These are phyloP conservation scores for Pichia sp. DNA, from an alignment of 1,139 yeast species.

Conservation along the genomic window DNA sequence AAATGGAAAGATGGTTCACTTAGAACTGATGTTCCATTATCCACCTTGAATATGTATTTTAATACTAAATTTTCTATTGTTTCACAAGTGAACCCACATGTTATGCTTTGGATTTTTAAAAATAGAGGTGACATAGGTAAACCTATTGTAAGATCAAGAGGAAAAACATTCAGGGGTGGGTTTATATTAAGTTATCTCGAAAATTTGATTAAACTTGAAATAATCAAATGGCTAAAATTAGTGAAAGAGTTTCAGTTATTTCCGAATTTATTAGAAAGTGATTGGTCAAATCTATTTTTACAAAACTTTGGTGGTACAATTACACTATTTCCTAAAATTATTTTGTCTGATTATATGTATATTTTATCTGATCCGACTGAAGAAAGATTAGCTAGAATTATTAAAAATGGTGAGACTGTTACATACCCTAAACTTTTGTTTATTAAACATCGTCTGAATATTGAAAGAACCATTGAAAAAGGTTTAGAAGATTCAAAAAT, in stretches of 20 bases:
- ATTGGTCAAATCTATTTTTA: conserved; percentile 73
- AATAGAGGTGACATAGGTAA: conserved; percentile 79
- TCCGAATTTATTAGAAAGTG: conserved; percentile 67
- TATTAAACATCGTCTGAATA: conserved; percentile 53
- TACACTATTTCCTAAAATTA: conserved; percentile 69
- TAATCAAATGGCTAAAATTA: conserved; percentile 67
- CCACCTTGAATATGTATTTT: conserved; percentile 65
- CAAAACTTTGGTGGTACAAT: conserved; percentile 72
- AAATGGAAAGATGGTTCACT: conserved; percentile 73
- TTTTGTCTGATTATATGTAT: conserved; percentile 52
- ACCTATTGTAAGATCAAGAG: conserved; percentile 62
- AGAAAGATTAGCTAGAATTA: conserved; percentile 48
- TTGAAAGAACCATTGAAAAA: conserved; percentile 57
- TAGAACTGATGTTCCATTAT: conserved; percentile 66
- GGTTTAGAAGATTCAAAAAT: conserved; percentile 31
- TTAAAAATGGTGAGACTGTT: conserved; percentile 57
- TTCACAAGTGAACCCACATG: conserved; percentile 80
- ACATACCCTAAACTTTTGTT: conserved; percentile 63
- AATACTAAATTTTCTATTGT: conserved; percentile 72
- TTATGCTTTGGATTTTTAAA: conserved; percentile 67
- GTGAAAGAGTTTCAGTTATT: conserved; percentile 59
- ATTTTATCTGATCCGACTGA: conserved; percentile 65
- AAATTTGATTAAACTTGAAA: conserved; percentile 63
- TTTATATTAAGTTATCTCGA: conserved; percentile 69
- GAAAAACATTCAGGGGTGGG: conserved; percentile 64